A percentile compares a stretch with the other conserved stretches of the same genome.
Evolutionary conservation across 2,329 filamentous ascomycete genomes (phyloP).

Genomic region (Penicillium crustosum): DNA sequence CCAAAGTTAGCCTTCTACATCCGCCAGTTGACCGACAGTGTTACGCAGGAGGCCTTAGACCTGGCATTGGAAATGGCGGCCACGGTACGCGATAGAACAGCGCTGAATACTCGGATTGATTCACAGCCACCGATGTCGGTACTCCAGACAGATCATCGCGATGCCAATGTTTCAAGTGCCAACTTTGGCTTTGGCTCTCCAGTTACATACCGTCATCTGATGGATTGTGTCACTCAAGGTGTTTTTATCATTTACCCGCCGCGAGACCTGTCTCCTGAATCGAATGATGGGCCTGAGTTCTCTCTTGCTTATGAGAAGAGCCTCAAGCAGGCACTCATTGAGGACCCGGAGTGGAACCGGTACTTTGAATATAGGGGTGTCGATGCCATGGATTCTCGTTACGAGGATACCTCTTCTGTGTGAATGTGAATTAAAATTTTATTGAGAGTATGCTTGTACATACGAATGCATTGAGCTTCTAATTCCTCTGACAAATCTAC

Average conservation of each 20-base stretch:
- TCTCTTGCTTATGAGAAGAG: neutral
- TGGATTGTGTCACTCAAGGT: neutral
- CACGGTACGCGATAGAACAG: no score
- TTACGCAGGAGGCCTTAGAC: no score
- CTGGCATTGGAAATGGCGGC: no score
- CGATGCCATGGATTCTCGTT: neutral
- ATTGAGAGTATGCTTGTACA: neutral
- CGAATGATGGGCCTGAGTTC: neutral
- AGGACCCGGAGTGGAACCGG: neutral
- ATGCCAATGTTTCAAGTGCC: no score
- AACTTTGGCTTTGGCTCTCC: neutral
- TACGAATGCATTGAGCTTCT: neutral
- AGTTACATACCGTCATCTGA: neutral
- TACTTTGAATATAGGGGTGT: neutral
- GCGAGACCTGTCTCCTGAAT: neutral
- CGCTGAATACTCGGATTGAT: no score
- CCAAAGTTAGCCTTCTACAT: no score
- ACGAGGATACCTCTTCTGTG: neutral
- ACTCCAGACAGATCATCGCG: no score
- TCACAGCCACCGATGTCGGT: no score
- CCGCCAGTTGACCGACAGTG: no score
- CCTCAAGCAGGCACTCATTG: neutral
- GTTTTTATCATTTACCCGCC: neutral
- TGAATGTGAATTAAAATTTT: neutral
- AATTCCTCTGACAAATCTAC: neutral